Percentiles rank a stretch among this genome's conserved stretches.
These are phyloP conservation scores for Chaetomium cochliodes DNA, from an alignment of 495 filamentous ascomycete genomes.

Conservation along the genomic window DNA sequence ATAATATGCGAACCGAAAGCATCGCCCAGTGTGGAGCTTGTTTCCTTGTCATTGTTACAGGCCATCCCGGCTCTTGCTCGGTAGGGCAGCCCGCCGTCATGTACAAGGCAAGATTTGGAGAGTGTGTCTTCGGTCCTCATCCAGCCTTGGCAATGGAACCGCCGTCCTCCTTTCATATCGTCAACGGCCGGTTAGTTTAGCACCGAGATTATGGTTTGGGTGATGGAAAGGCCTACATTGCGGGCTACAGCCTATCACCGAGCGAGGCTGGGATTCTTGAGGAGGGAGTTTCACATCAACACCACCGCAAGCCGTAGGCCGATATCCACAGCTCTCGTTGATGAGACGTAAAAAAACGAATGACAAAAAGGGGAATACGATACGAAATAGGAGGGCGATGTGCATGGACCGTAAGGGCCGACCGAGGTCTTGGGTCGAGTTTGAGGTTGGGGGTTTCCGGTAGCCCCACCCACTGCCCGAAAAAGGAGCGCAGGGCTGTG, in stretches of 20 bases:
- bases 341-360: conserved; percentile 7
- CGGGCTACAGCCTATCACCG: background rate
- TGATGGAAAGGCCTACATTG: background rate
- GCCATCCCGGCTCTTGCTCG: background rate
- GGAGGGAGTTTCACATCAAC: background rate
- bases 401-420: background rate
- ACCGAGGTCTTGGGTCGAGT: conserved; percentile 6
- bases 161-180: background rate
- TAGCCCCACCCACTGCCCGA: background rate
- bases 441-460: conserved; percentile 10
- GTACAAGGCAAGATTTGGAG: no score
- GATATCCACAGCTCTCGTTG: background rate
- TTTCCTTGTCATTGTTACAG: background rate
- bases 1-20: background rate
- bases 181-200: background rate
- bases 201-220: background rate
- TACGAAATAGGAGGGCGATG: background rate
- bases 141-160: background rate
- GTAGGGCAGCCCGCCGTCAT: background rate
- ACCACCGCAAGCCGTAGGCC: background rate
- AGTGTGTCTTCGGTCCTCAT: background rate
- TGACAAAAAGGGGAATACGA: background rate
- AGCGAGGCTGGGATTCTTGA: background rate
- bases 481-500: conserved; percentile 18
- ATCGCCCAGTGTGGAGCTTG: background rate